Conservation (phyloP, 306 rosid species). For the Biancaea sappan region DNA sequence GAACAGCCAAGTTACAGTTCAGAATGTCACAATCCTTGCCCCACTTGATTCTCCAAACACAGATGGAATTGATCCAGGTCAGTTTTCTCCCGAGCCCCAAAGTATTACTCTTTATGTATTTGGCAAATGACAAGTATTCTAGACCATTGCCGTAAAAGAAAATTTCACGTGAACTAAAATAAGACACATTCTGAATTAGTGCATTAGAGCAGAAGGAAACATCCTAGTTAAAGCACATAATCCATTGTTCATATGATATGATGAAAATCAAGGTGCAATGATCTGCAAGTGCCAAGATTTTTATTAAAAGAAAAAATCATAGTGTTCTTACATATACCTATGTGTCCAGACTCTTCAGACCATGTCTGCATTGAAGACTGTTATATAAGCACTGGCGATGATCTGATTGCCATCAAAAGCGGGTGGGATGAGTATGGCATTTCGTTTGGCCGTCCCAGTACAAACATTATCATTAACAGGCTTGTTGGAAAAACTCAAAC, state of each 20-base stretch:
- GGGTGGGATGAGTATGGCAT: constrained; percentile 92
- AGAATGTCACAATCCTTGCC: constrained; percentile 67
- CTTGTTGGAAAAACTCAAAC: constrained; percentile 50
- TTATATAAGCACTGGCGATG: constrained; percentile 84
- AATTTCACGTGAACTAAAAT: constrained; percentile 15
- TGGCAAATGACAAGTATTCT: constrained; percentile 8
- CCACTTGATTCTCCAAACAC: constrained; percentile 78
- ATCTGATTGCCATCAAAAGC: constrained; percentile 74
- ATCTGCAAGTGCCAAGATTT: neutral
- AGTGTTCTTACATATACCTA: constrained; percentile 34
- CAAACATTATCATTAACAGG: constrained; percentile 58
- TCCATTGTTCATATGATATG: neutral
- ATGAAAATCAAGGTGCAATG: neutral
- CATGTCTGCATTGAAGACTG: constrained; percentile 82
- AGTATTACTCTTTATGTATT: neutral
- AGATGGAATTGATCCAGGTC: constrained; percentile 83
- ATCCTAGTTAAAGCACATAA: neutral
- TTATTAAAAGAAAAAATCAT: neutral
- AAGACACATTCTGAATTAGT: neutral
- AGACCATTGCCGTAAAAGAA: constrained; percentile 7
- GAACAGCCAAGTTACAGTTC: constrained; percentile 73
- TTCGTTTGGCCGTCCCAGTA: constrained; percentile 66
- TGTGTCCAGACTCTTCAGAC: constrained; percentile 66
- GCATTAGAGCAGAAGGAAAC: neutral
- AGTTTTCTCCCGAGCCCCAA: constrained; percentile 31